Evolutionary conservation across 352 stramenopile species (phyloP), one percentile per base, ranked within the genome.

Genomic region (Globisporangium barbulae): DNA sequence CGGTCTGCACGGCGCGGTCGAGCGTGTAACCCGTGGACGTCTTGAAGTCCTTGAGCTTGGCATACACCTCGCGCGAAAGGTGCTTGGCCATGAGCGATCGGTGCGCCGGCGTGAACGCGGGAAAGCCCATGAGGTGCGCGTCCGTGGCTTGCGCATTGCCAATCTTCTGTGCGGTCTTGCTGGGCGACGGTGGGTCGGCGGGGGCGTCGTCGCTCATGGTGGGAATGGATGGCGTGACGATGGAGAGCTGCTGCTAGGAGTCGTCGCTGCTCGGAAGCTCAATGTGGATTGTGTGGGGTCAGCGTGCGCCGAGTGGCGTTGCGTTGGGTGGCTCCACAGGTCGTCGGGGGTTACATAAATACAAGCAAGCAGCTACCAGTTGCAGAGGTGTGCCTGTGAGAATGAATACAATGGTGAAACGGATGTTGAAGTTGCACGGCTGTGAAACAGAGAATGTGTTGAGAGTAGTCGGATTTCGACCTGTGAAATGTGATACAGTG

Each of bases 161-260:
- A 53, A 96, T 85, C 66, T 91, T 93, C 65, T 93, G 81, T 50
- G 81, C 81, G 39, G 90, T 63, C 63, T 92, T 92, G 79, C 88
- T 90, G 56, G 83, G 83, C 55, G 83, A 92, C 61, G 75, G 42
- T 2, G 72, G 50, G 6, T 57, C 50, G 17, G 37, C 22, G 13
- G 63, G 57, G 42, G 59, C 53, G 48, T 73, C 75, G 42, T 65
- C 65, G 58, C 70, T 64, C 75, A 83, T 83, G 49, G 33, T 61
- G 30, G 21, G 6, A 44, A 3, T 33, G 35, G 17, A 8, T 9
- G 31, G 4, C 6, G n/a, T 17, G 19, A 30, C 19, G 31, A 17
- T 12, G 28, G 31, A 35, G 12, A 17, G 19, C 5, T 30, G 56
- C 7, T 31, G 22, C 22, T 28, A 25, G 2, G 21, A 2, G 21